Conservation (phyloP, 2,329 filamentous ascomycete genomes). For the Oidium heveae region DNA sequence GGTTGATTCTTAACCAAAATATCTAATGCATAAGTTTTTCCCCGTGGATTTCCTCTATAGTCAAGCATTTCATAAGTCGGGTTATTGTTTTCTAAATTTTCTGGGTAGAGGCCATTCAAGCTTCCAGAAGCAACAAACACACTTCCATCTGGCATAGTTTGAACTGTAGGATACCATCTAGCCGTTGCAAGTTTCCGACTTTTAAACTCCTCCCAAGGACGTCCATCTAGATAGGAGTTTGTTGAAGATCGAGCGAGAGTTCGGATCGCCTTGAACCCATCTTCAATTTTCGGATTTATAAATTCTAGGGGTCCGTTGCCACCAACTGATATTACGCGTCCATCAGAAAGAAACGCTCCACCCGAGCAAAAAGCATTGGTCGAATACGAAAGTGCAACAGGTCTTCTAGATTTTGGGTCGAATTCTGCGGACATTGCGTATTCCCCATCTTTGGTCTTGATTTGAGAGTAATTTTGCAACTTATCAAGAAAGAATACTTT, state of each 20-base stretch:
- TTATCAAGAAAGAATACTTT: slow-evolving; percentile 36
- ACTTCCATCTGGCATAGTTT: slow-evolving; percentile 29
- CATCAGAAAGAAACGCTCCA: slow-evolving; percentile 31
- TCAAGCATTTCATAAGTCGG: slow-evolving; percentile 36
- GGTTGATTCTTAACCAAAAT: slow-evolving; percentile 31
- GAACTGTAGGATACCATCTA: slow-evolving; percentile 35
- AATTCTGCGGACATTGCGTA: slow-evolving; percentile 36
- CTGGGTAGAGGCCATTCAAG: slow-evolving; percentile 30
- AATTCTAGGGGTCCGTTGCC: slow-evolving; percentile 29
- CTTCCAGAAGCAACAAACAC: slow-evolving; percentile 35
- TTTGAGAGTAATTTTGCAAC: slow-evolving; percentile 33
- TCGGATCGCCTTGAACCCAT: slow-evolving; percentile 32
- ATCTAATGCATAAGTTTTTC: slow-evolving; percentile 23
- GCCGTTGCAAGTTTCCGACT: slow-evolving; percentile 23
- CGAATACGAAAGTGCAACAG: slow-evolving; percentile 22
- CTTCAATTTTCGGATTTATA: slow-evolving; percentile 29
- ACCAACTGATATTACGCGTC: slow-evolving; percentile 26
- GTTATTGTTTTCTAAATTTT: slow-evolving; percentile 30
- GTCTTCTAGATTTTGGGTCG: slow-evolving; percentile 23
- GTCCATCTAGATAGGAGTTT: slow-evolving; percentile 21
- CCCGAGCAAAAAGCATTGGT: slow-evolving; percentile 38
- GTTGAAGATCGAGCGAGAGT: slow-evolving; percentile 24
- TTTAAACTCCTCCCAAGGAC: slow-evolving; percentile 28
- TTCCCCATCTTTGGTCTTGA: slow-evolving; percentile 25
- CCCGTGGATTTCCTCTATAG: slow-evolving; percentile 20